Evolutionary conservation across 2,329 filamentous ascomycete species (phyloP), one percentile per base, ranked within the genome.

Genomic region (Ceratocystis diversiconidia): DNA sequence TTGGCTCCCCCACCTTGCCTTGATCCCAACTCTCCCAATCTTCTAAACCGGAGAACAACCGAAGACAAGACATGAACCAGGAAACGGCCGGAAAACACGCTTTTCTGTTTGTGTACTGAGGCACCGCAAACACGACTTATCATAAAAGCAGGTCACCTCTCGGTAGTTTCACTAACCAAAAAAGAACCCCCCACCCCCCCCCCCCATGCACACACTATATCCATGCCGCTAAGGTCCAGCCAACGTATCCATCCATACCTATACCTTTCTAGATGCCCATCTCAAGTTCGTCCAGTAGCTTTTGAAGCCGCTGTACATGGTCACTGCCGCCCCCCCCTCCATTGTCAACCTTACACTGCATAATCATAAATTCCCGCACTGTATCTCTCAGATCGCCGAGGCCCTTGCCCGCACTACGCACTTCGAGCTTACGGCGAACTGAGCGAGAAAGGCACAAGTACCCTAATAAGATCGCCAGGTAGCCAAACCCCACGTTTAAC

Each of bases 401-500:
- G 52, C 75, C 80, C 67, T 75, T 76, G 44, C 76, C 75, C 7
- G 76, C 73, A 55, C 78, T 77, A 61, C 75, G 75, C 5, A 72
- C 69, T 46, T 74, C 73, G 44, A 84, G 75, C 30, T 75, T 76
- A 61, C 75, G 73, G 59, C 78, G 75, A 6, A 79, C 76, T 3
- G 77, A 75, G 10, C 74, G 70, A 62, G 78, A 75, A 32, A 94
- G 78, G 70, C 85, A 91, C 28, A 96, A 77, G 69, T 91, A 94
- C 19, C 90, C 90, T 1, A 97, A 79, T 5, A 96, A 79, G 15
- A 96, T 86, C 0, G 90, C 86, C 28, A 96, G 79, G 73, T 96
- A 96, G 17, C 90, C 92, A 73, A 92, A 85, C 1, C 88, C 86
- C 32, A 97, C 90, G 70, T 92, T 90, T 62, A 88, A 81, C 67